These are phyloP conservation scores for Naganishia kalamii DNA, from an alignment of 768 basidiomycete species.

Conservation along the genomic window DNA sequence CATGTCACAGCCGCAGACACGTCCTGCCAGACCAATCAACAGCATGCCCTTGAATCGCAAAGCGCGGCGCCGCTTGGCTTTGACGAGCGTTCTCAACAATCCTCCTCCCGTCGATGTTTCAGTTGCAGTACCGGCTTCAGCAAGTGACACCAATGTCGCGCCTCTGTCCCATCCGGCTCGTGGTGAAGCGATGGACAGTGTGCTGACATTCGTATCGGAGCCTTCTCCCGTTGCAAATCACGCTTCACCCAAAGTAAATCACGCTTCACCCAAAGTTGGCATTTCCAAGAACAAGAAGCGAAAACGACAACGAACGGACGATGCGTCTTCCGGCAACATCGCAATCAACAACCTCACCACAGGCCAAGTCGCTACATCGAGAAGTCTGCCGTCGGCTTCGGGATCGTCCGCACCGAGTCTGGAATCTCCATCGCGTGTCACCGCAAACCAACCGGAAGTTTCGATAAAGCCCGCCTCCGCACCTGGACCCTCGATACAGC, in stretches of 20 bases:
- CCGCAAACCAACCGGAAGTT: neutral
- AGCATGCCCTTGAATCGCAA: neutral
- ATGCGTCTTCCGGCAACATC: neutral
- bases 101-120: neutral
- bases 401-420: neutral
- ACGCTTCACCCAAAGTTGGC: too few relatives aligned
- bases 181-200: too few relatives aligned
- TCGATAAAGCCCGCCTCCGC: neutral
- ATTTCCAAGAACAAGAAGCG: neutral
- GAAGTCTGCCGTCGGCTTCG: neutral
- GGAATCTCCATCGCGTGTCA: neutral
- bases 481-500: neutral
- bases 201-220: too few relatives aligned
- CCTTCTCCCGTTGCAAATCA: neutral
- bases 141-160: neutral
- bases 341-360: neutral
- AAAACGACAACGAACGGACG: neutral
- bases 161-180: too few relatives aligned
- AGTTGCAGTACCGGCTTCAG: neutral
- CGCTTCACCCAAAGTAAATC: neutral
- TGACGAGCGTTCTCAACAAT: conserved; percentile 1
- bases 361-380: neutral
- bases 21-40: neutral
- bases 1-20: neutral
- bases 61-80: neutral